Conservation (phyloP, 352 stramenopile genomes). For the Phytophthora cactorum region DNA sequence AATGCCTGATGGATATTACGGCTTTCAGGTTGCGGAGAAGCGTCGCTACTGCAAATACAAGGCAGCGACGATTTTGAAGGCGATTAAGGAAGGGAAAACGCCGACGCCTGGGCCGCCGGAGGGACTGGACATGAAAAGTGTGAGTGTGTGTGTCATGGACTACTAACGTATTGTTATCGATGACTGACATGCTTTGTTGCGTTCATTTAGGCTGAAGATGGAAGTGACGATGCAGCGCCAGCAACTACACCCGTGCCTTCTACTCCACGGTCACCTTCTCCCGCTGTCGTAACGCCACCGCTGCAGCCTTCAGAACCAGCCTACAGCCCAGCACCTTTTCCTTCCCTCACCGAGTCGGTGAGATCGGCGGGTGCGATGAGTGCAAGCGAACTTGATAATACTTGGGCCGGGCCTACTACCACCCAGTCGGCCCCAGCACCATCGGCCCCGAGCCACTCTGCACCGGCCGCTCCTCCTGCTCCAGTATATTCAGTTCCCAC, state of each 20-base stretch:
- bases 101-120: slow-evolving; percentile 83
- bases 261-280: slow-evolving; percentile 24
- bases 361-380: slow-evolving; percentile 40
- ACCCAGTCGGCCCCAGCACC: slow-evolving; percentile 3
- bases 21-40: slow-evolving; percentile 82
- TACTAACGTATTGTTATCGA: not conserved
- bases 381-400: slow-evolving; percentile 35
- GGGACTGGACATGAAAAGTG: slow-evolving; percentile 46
- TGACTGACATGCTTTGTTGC: slow-evolving; percentile 4
- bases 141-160: slow-evolving; percentile 22
- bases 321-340: slow-evolving; percentile 33
- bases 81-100: slow-evolving; percentile 92
- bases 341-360: slow-evolving; percentile 61
- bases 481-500: slow-evolving; percentile 15
- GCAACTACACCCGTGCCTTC: slow-evolving; percentile 7
- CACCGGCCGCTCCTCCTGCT: slow-evolving; percentile 19
- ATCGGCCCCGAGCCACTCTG: slow-evolving; percentile 23
- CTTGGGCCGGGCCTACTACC: slow-evolving; percentile 21
- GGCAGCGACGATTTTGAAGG: slow-evolving; percentile 95
- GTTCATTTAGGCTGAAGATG: slow-evolving; percentile 23
- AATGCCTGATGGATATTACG: slow-evolving; percentile 9
- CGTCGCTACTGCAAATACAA: slow-evolving; percentile 96
- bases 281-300: slow-evolving; percentile 13
- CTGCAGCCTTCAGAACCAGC: slow-evolving; percentile 13
- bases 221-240: slow-evolving; percentile 12